Base-by-base conservation (phyloP, 1,139 yeast species). In the Wickerhamomyces sp. region DNA sequence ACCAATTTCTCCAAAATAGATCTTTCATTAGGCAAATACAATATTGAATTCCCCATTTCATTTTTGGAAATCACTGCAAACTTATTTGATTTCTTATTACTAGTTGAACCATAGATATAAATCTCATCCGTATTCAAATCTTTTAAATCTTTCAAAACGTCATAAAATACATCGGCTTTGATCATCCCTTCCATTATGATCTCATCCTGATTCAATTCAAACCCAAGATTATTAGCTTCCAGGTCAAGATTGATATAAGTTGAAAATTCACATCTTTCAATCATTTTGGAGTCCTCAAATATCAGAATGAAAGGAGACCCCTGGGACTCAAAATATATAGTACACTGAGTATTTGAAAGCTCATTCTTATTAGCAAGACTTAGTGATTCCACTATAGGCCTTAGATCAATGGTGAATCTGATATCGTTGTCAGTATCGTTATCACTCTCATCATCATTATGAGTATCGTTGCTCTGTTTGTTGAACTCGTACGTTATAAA, bases 291-390 rank as follows among this genome's bases (percentile, higher is more conserved):
- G 60, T 87, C 95, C 56, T 84, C 90, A 62, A 87, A 86, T 27
- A 81, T 83, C 26, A 88, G 63, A 1, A 79, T 71, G 46, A 89
- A 76, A 0, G 94, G 91, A 7, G 71, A 59, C 0, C 94, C 94
- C 13, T 71, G 71, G 0, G 88, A 76, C 40, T 68, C 64, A 52
- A 77, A 78, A 6, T 72, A 65, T 38, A 78, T 52, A 2, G 75
- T 71, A 49, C 79, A 75, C 48, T 72, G 74, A 1, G 72, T 79
- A 33, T 60, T 60, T 9, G 53, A 36, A 4, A 9, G 36, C 9
- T 57, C 63, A 42, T 56, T 58, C 38, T 58, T 66, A 39, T 57
- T 64, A n/a, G 61, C 67, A 10, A 75, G 63, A 51, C 68, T 75
- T 23, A 75, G 64, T 35, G 76, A 72, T 51, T 75, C 79, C 27